Percentiles rank a stretch among this genome's conserved stretches.
Conservation (phyloP, 345 rosid genomes). For the Orychophragmus violaceus region DNA sequence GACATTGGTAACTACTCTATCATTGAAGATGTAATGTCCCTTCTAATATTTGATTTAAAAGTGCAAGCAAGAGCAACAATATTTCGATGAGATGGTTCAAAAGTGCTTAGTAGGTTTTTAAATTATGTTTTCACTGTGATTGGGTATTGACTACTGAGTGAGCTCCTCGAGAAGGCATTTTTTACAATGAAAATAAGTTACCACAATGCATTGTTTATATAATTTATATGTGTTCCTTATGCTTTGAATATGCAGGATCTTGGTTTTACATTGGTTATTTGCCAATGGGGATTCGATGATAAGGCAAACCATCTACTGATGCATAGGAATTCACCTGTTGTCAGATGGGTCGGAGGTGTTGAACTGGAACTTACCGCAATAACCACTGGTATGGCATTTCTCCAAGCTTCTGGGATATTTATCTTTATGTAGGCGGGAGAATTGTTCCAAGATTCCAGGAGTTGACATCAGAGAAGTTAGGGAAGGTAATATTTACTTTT, state of each 20-base stretch:
- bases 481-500: no score
- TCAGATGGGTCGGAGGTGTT: no score
- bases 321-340: constrained; percentile 96
- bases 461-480: constrained; percentile 85
- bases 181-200: background rate
- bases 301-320: constrained; percentile 92
- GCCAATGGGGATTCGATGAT: constrained; percentile 99
- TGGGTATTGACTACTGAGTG: background rate
- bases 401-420: background rate
- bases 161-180: background rate
- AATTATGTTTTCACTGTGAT: background rate
- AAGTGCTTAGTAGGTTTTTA: constrained; percentile 63
- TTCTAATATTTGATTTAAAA: no score
- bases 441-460: constrained; percentile 97
- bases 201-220: background rate
- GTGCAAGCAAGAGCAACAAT: constrained; percentile 81
- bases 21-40: constrained; percentile 66
- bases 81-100: no score
- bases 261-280: constrained; percentile 92
- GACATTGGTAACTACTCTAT: constrained; percentile 88
- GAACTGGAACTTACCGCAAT: constrained; percentile 86
- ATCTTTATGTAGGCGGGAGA: constrained; percentile 57
- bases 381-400: constrained; percentile 55
- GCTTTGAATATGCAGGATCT: constrained; percentile 56
- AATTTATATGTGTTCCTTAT: background rate